phyloP scores from a whole-genome alignment of 2,329 filamentous ascomycete genomes.

The Chrysosporium keratinophilum region DNA sequence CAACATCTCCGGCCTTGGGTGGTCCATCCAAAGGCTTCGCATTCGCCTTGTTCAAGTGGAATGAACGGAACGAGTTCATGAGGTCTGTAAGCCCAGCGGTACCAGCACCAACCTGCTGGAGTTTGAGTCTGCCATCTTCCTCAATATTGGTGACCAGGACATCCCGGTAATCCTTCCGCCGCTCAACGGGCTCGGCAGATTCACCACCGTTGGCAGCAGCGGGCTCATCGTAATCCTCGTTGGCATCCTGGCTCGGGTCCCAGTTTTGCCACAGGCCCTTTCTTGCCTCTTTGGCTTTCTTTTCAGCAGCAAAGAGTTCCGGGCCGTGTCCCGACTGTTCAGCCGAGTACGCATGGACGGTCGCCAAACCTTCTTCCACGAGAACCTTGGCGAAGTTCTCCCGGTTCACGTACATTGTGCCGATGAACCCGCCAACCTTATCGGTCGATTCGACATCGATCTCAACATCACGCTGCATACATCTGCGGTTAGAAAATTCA shows the following conservation, averaged over 20 bases:
- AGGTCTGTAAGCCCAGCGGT: constrained; percentile 75
- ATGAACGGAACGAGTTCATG: constrained; percentile 83
- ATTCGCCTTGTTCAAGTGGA: constrained; percentile 78
- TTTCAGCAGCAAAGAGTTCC: constrained; percentile 79
- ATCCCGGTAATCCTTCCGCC: constrained; percentile 85
- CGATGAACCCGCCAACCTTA: constrained; percentile 96
- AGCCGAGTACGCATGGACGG: constrained; percentile 87
- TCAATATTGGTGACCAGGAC: constrained; percentile 88
- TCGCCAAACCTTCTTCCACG: constrained; percentile 85
- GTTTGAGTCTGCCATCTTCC: constrained; percentile 67
- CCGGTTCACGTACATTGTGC: constrained; percentile 81
- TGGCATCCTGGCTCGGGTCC: constrained; percentile 76
- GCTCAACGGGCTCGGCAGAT: constrained; percentile 43
- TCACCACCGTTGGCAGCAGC: constrained; percentile 45
- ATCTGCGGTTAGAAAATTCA: constrained; percentile 77
- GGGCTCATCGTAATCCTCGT: constrained; percentile 44
- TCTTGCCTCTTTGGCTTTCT: constrained; percentile 74
- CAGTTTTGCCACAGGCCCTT: constrained; percentile 91
- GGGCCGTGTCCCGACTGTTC: constrained; percentile 85
- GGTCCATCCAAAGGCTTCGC: constrained; percentile 59
- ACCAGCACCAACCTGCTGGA: constrained; percentile 80
- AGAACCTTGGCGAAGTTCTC: constrained; percentile 92
- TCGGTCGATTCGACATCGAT: constrained; percentile 91
- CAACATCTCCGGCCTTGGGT: constrained; percentile 83
- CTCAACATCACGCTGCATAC: constrained; percentile 89